Evolutionary conservation across 306 rosid genomes (phyloP).

Genomic region (Medicago truncatula): DNA sequence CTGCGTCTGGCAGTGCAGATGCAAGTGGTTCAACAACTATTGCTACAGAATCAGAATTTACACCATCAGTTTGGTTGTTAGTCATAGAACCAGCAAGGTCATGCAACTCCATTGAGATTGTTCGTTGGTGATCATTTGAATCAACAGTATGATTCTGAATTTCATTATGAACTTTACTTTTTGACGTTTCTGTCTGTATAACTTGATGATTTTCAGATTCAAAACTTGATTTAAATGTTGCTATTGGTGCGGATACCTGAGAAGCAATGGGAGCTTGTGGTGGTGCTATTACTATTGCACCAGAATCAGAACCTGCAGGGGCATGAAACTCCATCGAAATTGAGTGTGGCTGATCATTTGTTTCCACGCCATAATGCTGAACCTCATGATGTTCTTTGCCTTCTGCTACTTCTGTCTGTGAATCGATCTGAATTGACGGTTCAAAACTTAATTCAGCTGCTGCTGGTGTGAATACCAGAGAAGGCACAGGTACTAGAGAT

Average conservation of each 20-base stretch:
- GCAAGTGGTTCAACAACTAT: neutral
- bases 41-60: neutral
- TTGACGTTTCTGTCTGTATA: neutral
- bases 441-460: constrained; percentile 17
- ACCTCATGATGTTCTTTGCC: neutral
- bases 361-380: neutral
- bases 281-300: too few relatives aligned
- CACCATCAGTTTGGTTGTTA: neutral
- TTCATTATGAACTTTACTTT: neutral
- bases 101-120: constrained; percentile 15
- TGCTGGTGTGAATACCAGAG: neutral
- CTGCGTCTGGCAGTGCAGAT: neutral
- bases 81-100: neutral
- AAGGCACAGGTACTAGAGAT: neutral
- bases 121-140: neutral
- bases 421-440: neutral
- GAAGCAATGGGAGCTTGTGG: too few relatives aligned
- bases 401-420: neutral
- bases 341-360: constrained; percentile 19
- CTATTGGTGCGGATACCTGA: too few relatives aligned
- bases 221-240: constrained; percentile 14
- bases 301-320: too few relatives aligned
- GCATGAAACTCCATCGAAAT: constrained; percentile 1
- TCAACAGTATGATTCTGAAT: neutral
- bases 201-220: neutral